phyloP scores from a whole-genome alignment of 2,329 filamentous ascomycete species.

The Lachnellula occidentalis region DNA sequence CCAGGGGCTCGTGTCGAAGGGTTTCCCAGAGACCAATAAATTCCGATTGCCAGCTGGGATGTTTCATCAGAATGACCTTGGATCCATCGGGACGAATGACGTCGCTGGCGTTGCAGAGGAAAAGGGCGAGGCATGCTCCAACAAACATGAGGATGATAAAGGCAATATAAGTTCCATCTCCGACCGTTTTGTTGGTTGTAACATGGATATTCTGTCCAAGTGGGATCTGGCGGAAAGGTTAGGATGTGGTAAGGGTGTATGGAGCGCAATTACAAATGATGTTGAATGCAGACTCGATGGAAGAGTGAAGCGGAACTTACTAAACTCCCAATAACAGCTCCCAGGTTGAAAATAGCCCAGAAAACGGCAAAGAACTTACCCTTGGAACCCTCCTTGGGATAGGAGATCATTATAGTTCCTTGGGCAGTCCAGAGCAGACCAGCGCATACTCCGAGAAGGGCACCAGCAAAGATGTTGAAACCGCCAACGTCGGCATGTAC shows the following conservation, averaged over 20 bases:
- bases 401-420: slow-evolving; percentile 85
- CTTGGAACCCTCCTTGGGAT: slow-evolving; percentile 75
- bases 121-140: slow-evolving; percentile 64
- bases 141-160: slow-evolving; percentile 78
- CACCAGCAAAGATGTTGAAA: slow-evolving; percentile 72
- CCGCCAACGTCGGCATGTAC: slow-evolving; percentile 61
- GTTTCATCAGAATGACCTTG: slow-evolving; percentile 81
- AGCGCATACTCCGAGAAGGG: slow-evolving; percentile 70
- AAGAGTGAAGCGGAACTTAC: slow-evolving; percentile 30
- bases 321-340: slow-evolving; percentile 77
- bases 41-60: slow-evolving; percentile 81
- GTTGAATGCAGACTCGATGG: background rate
- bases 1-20: slow-evolving; percentile 63
- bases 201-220: slow-evolving; percentile 66
- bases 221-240: slow-evolving; percentile 48
- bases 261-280: too few species aligned
- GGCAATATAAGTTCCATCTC: slow-evolving; percentile 78
- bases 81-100: slow-evolving; percentile 74
- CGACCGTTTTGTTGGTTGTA: slow-evolving; percentile 45
- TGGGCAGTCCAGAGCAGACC: slow-evolving; percentile 79
- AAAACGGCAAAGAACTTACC: slow-evolving; percentile 86
- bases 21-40: slow-evolving; percentile 71
- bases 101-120: slow-evolving; percentile 64
- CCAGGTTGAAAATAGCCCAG: slow-evolving; percentile 93
- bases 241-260: background rate